Percentiles rank a stretch among this genome's conserved stretches.
Evolutionary conservation across 1,284 basidiomycete species (phyloP).

Genomic region (Paramarasmius palmivorus): DNA sequence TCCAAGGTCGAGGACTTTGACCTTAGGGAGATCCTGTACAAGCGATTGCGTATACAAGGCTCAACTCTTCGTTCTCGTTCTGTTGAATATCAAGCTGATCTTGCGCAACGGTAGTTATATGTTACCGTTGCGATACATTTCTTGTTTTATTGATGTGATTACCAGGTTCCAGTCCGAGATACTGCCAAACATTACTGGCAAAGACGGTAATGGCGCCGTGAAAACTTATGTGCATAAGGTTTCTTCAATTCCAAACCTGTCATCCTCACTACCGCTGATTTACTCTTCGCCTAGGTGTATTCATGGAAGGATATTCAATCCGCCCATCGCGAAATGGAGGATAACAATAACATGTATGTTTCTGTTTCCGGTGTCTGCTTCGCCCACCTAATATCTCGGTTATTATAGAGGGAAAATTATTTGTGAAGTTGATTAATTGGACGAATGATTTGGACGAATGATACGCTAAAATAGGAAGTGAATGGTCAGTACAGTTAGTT

Average conservation of each 20-base stretch:
- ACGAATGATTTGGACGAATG: too few species aligned
- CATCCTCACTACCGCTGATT: neutral
- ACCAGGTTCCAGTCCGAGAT: slow-evolving; percentile 45
- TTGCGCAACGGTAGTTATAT: slow-evolving; percentile 65
- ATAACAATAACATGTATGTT: slow-evolving; percentile 70
- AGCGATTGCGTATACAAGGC: slow-evolving; percentile 88
- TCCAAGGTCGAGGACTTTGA: slow-evolving; percentile 63
- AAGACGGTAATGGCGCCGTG: slow-evolving; percentile 58
- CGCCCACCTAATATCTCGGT: slow-evolving; percentile 8
- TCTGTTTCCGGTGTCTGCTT: neutral
- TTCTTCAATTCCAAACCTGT: slow-evolving; percentile 12
- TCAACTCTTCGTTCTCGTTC: slow-evolving; percentile 84
- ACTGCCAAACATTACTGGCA: slow-evolving; percentile 60
- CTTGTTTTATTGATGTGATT: neutral
- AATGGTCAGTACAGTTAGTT: too few species aligned
- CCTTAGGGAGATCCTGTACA: slow-evolving; percentile 74
- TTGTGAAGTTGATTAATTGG: slow-evolving; percentile 46
- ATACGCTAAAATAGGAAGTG: too few species aligned
- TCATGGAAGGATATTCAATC: slow-evolving; percentile 82
- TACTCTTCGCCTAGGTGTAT: slow-evolving; percentile 55
- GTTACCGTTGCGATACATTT: neutral
- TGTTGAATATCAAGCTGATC: slow-evolving; percentile 77
- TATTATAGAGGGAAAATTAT: slow-evolving; percentile 57
- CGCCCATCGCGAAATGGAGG: slow-evolving; percentile 88
- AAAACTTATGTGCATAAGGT: slow-evolving; percentile 80